Evolutionary conservation across 106 monocot genomes (phyloP), one percentile per base, ranked within the genome.

Genomic region (Allium cepa): DNA sequence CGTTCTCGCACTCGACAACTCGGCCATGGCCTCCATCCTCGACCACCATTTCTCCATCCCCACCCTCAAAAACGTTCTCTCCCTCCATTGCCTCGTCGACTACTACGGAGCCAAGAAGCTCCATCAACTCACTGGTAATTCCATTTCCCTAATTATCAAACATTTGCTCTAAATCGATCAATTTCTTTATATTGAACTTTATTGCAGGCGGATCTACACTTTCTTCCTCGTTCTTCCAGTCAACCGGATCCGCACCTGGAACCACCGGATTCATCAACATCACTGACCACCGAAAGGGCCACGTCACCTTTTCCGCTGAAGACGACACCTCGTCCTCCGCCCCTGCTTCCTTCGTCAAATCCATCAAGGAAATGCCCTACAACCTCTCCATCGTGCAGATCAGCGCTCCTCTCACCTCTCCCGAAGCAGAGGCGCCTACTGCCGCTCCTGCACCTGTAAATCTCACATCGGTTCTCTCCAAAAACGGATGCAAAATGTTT

Each of bases 221-320:
- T 45, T 63, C 76, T 18, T 76, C 86, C 68, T 74, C 82, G 58
- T 62, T 86, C 71, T 86, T 79, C 64, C 86, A 86, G 73, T 76
- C 86, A 70, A 79, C 82, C 16, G 86, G 86, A 4, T 55, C 76
- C 47, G 86, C 86, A 46, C 76, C 82, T 15, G 86, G 82, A 10
- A 86, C 82, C 53, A 73, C 86, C 52, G 86, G 86, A 17, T 86
- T 79, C 60, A 77, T 86, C 67, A 82, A 86, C 76, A 74, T 86
- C 65, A 77, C 79, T 66, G 76, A 86, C 64, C 72, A 77, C 67
- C 67, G 57, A 14, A 79, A 50, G 48, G 87, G 82, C 46, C 51
- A 47, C 14, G 80, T 87, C 60, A 69, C 72, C 36, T 82, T 82
- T 65, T 28, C 71, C 67, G 72, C 82, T 9, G 51, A 64, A 57